These are phyloP conservation scores for Craspedostauros australis DNA, from an alignment of 108 stramenopile genomes.

Conservation along the genomic window DNA sequence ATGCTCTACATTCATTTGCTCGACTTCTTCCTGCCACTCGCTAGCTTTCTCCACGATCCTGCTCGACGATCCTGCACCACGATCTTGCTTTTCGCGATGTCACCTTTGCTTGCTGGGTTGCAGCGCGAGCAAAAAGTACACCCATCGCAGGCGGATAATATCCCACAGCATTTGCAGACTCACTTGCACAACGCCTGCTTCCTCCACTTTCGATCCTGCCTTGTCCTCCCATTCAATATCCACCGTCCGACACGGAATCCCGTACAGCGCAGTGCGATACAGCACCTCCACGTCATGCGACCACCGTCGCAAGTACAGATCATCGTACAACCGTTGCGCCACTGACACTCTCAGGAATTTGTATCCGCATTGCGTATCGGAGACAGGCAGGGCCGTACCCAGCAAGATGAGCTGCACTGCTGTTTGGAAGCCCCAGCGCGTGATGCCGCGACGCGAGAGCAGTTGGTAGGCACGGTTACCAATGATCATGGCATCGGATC, in stretches of 20 bases:
- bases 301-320: conserved; percentile 63
- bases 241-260: conserved; percentile 39
- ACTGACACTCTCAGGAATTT: conserved; percentile 61
- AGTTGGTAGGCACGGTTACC: conserved; percentile 34
- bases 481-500: conserved; percentile 31
- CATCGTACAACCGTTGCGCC: conserved; percentile 34
- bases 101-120: no score
- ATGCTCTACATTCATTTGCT: no score
- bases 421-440: conserved; percentile 55
- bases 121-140: no score
- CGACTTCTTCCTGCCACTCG: no score
- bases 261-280: conserved; percentile 38
- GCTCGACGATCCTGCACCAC: no score
- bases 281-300: conserved; percentile 81
- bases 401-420: conserved; percentile 21
- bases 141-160: conserved; percentile 42
- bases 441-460: conserved; percentile 17
- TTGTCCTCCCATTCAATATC: conserved; percentile 63
- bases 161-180: conserved; percentile 63
- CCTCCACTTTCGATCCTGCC: conserved; percentile 71
- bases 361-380: conserved; percentile 79
- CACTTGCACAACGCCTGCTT: conserved; percentile 33
- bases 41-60: no score
- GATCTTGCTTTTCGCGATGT: no score
- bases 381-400: conserved; percentile 27